Base-by-base conservation (phyloP, 441 rosid genomes). In the Melastoma candidum region DNA sequence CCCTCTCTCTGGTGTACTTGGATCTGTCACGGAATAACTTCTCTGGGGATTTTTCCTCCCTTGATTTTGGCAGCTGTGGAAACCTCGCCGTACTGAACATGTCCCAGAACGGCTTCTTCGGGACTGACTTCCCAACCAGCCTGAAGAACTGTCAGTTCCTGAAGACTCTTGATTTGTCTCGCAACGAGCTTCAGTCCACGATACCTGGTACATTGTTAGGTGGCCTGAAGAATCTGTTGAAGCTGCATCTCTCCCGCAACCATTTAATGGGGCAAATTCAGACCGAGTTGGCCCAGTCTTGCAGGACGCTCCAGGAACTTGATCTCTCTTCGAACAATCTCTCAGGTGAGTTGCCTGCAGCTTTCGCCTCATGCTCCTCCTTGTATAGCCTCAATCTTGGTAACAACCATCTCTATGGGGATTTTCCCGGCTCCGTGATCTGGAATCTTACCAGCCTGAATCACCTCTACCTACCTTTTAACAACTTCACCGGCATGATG, bases 321-420 rank as follows among this genome's bases (percentile, higher is more conserved):
- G 98, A 92, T 67, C 82, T 92, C 52, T 92, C 98, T 45, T 67
- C 51, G 14, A 92, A 92, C 71, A 66, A 62, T 48, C 83, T 92
- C 63, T 64, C 69, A 1, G 94, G 94, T 48, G 84, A 69, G 48
- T 71, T 92, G 61, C 95, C 95, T 10, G 3, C 45, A 7, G 50
- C 66, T 22, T 83, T 92, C 59, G 26, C 53, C 0, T 69, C 84
- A 0, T 92, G 98, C 54, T 73, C 79, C 47, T 74, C 71, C 54
- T 53, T 92, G 65, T 72, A 53, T 46, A 78, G 67, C 63, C 74
- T 92, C 12, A 82, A 85, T 59, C 79, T 92, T 3, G 95, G 89
- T 41, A 79, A 24, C 67, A 92, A 92, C 66, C 51, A 49, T 45
- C 92, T 92, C 59, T 64, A 85, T 8, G 98, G 96, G 36, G 81